phyloP scores from a whole-genome alignment of 495 filamentous ascomycete genomes.

The Talaromyces borbonicus region DNA sequence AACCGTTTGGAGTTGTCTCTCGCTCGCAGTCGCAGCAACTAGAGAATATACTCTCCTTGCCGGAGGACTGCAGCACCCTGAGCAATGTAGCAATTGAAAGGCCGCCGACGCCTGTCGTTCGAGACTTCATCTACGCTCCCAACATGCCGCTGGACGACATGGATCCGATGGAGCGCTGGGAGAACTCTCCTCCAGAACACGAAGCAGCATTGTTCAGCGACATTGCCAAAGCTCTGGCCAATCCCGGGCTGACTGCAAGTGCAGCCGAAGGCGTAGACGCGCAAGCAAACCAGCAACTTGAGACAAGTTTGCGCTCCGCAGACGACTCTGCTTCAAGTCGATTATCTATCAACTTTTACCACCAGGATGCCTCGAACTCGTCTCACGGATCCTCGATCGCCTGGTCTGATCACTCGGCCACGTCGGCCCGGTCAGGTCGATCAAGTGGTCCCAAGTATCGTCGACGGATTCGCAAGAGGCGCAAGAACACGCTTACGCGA shows the following conservation, averaged over 20 bases:
- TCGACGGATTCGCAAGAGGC: conserved; percentile 1
- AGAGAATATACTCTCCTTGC: not conserved
- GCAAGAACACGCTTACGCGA: not conserved
- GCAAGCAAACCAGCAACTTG: too few relatives aligned
- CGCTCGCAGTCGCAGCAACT: not conserved
- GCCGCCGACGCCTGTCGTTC: not conserved
- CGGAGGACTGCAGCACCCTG: not conserved
- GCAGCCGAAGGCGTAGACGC: too few relatives aligned
- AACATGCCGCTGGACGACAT: conserved; percentile 32
- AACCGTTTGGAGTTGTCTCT: not conserved
- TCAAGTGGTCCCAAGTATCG: conserved; percentile 12
- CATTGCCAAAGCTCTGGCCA: conserved; percentile 53
- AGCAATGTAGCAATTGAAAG: not conserved
- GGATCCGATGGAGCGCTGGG: conserved; percentile 68
- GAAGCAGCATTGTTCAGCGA: conserved; percentile 64
- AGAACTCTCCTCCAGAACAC: conserved; percentile 65
- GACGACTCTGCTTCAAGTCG: conserved; percentile 38
- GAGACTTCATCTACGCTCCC: not conserved
- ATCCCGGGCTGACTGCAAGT: not conserved
- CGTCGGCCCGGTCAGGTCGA: conserved; percentile 7
- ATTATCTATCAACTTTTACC: conserved; percentile 48
- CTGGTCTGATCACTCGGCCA: conserved; percentile 49
- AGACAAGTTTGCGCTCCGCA: conserved; percentile 17
- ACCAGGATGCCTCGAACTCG: conserved; percentile 47
- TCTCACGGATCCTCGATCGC: conserved; percentile 54